A percentile compares a stretch with the other conserved stretches of the same genome.
phyloP scores from a whole-genome alignment of 1,139 yeast genomes.

The Zygosaccharomyces sapae region DNA sequence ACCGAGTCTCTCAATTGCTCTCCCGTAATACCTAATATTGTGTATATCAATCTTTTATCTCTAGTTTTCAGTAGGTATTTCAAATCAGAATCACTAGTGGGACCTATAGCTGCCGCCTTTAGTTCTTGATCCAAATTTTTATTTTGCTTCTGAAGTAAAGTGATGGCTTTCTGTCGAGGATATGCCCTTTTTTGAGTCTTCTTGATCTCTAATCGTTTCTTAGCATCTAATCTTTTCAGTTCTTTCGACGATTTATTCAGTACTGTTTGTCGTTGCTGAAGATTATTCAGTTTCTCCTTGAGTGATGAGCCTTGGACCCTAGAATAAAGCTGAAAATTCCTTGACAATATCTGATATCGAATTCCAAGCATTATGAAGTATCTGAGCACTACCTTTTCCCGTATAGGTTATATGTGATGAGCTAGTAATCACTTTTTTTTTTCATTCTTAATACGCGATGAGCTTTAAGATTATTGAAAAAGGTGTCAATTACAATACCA shows the following conservation, averaged over 20 bases:
- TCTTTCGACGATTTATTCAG: constrained; percentile 22
- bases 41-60: constrained; percentile 46
- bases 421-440: background rate
- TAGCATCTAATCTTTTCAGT: constrained; percentile 19
- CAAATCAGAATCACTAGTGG: constrained; percentile 35
- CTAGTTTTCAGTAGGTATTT: constrained; percentile 31
- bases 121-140: constrained; percentile 27
- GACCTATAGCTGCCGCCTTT: constrained; percentile 33
- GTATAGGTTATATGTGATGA: constrained; percentile 4
- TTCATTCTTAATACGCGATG: background rate
- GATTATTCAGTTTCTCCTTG: constrained; percentile 22
- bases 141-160: constrained; percentile 24
- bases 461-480: background rate
- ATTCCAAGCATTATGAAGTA: constrained; percentile 4
- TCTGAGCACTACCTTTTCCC: background rate
- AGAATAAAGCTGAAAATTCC: constrained; percentile 7
- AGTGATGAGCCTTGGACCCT: constrained; percentile 19
- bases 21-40: constrained; percentile 55
- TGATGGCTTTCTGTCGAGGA: constrained; percentile 31
- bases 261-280: constrained; percentile 19
- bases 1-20: constrained; percentile 54
- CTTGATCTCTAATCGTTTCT: constrained; percentile 16
- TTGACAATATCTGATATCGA: constrained; percentile 2
- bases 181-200: constrained; percentile 28
- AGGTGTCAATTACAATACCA: background rate